Conservation (phyloP, 1,284 basidiomycete species). For the Trichosporon coremiiforme region DNA sequence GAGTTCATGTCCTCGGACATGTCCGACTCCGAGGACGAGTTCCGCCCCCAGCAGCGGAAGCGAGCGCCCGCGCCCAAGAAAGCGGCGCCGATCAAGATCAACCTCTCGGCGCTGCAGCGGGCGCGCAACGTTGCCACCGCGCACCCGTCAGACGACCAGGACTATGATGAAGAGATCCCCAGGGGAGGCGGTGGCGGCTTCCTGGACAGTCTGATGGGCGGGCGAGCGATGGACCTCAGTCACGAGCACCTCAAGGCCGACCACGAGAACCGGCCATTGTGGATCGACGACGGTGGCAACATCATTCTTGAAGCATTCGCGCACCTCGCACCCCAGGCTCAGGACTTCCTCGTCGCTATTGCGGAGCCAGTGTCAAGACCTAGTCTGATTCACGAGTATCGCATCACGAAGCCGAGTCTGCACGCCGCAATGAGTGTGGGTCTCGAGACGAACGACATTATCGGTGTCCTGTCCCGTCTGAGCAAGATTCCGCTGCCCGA, state of each 20-base stretch:
- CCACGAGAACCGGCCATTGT: conserved; percentile 84
- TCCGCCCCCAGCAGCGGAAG: conserved; percentile 34
- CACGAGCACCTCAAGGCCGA: conserved; percentile 81
- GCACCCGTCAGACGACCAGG: conserved; percentile 41
- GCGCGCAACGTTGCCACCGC: conserved; percentile 33
- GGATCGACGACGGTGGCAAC: conserved; percentile 92
- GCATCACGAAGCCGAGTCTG: conserved; percentile 94
- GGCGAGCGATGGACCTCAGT: conserved; percentile 45
- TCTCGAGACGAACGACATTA: conserved; percentile 95
- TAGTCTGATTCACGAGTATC: conserved; percentile 98
- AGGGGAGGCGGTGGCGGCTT: conserved; percentile 38
- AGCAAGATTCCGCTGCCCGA: conserved; percentile 92
- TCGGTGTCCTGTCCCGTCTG: conserved; percentile 86
- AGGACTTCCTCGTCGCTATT: conserved; percentile 97
- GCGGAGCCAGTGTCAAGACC: conserved; percentile 99
- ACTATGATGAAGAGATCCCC: conserved; percentile 32
- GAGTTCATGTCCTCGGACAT: conserved; percentile 50
- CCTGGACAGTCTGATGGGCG: conserved; percentile 42
- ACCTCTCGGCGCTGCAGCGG: conserved; percentile 42
- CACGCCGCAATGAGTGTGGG: conserved; percentile 99
- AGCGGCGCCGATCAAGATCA: conserved; percentile 41
- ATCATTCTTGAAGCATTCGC: conserved; percentile 96
- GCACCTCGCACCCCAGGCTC: conserved; percentile 94
- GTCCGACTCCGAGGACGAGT: conserved; percentile 45
- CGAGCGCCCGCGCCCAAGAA: conserved; percentile 24